A percentile compares a stretch with the other conserved stretches of the same genome.
phyloP scores from a whole-genome alignment of 495 filamentous ascomycete genomes.

The Ramalina intermedia region DNA sequence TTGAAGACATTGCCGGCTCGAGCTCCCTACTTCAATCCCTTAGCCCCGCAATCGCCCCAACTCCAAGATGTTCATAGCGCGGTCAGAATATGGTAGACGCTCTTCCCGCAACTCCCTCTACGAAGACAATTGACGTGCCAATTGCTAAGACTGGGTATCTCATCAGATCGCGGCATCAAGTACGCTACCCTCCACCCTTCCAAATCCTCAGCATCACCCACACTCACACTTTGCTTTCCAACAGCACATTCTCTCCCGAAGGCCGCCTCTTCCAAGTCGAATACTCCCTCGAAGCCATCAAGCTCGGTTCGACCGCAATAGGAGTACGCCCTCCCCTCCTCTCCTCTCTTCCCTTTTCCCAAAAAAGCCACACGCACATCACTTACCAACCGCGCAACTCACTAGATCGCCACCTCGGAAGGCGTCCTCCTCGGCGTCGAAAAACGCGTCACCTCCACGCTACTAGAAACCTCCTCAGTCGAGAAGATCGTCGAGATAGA shows the following conservation, averaged over 20 bases:
- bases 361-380: not conserved
- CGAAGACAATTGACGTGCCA: slow-evolving; percentile 9
- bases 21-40: too few species aligned
- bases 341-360: not conserved
- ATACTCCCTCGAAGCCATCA: slow-evolving; percentile 99
- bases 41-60: too few species aligned
- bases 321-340: slow-evolving; percentile 41
- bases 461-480: slow-evolving; percentile 91
- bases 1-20: too few species aligned
- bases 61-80: slow-evolving; percentile 93
- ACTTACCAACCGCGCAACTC: slow-evolving; percentile 2
- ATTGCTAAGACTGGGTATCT: not conserved
- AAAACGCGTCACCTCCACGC: slow-evolving; percentile 94
- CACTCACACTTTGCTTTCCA: slow-evolving; percentile 3
- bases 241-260: slow-evolving; percentile 98
- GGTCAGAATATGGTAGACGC: slow-evolving; percentile 88
- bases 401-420: slow-evolving; percentile 70
- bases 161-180: slow-evolving; percentile 95
- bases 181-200: slow-evolving; percentile 29
- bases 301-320: slow-evolving; percentile 95
- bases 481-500: slow-evolving; percentile 99
- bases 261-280: slow-evolving; percentile 99
- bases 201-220: not conserved
- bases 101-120: slow-evolving; percentile 23
- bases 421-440: slow-evolving; percentile 95